These are phyloP conservation scores for Tulasnella sp. DNA, from an alignment of 768 basidiomycete species.

Conservation along the genomic window DNA sequence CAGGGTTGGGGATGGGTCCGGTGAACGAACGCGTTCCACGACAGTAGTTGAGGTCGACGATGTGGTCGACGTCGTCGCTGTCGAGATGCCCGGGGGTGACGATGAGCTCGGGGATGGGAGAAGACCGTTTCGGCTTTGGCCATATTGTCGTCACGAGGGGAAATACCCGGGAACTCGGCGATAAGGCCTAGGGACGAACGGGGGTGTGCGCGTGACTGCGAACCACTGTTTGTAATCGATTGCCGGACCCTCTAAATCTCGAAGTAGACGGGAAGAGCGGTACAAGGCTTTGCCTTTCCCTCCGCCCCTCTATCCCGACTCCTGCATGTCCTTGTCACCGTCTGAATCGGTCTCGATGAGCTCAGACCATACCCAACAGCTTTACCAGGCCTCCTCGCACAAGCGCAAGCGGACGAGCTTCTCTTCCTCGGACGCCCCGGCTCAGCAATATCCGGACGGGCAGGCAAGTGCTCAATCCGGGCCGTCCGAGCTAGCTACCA, in stretches of 20 bases:
- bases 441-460: conserved; percentile 4
- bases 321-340: conserved; percentile 62
- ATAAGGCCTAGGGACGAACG: not conserved
- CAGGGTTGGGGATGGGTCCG: too few species aligned
- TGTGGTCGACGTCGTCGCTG: not conserved
- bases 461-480: not conserved
- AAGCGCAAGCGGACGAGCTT: conserved; percentile 27
- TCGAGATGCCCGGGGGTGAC: not conserved
- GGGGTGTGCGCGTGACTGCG: conserved; percentile 17
- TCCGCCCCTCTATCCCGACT: conserved; percentile 2
- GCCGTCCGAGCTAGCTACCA: not conserved
- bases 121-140: not conserved
- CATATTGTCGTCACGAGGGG: conserved; percentile 5
- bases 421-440: conserved; percentile 16
- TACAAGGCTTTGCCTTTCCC: conserved; percentile 10
- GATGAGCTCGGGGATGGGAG: not conserved
- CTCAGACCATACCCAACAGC: conserved; percentile 40
- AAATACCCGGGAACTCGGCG: conserved; percentile 9
- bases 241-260: conserved; percentile 3
- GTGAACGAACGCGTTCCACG: too few species aligned
- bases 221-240: conserved; percentile 17
- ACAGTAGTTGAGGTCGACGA: not conserved
- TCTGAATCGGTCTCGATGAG: conserved; percentile 53
- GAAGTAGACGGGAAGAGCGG: conserved; percentile 11
- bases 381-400: conserved; percentile 19